Evolutionary conservation across 2,329 filamentous ascomycete genomes (phyloP).

Genomic region (Pseudocercospora macadamiae): DNA sequence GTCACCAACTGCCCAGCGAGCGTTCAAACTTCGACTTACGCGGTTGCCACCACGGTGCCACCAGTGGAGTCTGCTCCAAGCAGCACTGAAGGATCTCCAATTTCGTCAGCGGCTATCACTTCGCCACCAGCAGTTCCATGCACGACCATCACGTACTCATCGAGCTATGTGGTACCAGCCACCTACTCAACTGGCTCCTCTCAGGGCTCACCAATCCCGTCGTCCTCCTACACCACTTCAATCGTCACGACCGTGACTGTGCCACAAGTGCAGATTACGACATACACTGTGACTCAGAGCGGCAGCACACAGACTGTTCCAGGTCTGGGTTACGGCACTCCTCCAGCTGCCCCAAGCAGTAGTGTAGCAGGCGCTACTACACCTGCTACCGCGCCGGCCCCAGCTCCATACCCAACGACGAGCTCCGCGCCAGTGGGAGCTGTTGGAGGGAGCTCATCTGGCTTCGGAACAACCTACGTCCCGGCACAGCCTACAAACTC

Average conservation of each 20-base stretch:
- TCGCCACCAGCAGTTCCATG: conserved; percentile 31
- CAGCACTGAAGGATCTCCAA: conserved; percentile 21
- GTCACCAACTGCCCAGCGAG: conserved; percentile 42
- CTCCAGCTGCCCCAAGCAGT: conserved; percentile 11
- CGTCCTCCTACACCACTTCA: conserved; percentile 35
- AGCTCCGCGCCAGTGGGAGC: conserved; percentile 16
- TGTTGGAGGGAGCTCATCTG: conserved; percentile 2
- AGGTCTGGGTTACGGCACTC: conserved; percentile 26
- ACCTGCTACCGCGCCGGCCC: conserved; percentile 11
- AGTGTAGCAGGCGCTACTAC: conserved; percentile 1
- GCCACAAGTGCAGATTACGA: conserved; percentile 40
- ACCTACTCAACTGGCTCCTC: conserved; percentile 42
- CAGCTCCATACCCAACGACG: conserved; percentile 19
- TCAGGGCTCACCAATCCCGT: conserved; percentile 37
- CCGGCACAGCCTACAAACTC: conserved; percentile 5
- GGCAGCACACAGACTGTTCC: conserved; percentile 20
- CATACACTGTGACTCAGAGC: conserved; percentile 25
- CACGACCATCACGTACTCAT: conserved; percentile 49
- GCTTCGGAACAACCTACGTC: conserved; percentile 17
- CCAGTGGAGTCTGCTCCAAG: conserved; percentile 2
- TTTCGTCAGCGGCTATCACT: conserved; percentile 13
- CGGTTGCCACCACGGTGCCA: conserved; percentile 26
- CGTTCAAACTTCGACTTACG: conserved; percentile 19
- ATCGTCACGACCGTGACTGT: conserved; percentile 49
- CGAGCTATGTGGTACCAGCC: conserved; percentile 39